These are phyloP conservation scores for Fulvia fulva DNA, from an alignment of 2,329 filamentous ascomycete genomes.

Conservation along the genomic window DNA sequence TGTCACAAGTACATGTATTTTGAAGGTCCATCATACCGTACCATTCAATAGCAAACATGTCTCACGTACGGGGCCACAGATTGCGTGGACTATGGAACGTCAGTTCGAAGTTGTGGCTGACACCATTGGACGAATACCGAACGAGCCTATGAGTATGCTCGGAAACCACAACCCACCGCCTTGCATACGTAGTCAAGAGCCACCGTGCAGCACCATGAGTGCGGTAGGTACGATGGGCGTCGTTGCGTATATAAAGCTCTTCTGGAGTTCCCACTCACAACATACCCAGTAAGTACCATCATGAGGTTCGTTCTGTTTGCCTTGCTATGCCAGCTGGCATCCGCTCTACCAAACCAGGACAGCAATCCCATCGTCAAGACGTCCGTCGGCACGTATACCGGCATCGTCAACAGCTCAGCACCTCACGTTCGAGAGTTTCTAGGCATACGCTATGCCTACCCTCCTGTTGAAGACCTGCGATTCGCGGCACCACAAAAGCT, in stretches of 20 bases:
- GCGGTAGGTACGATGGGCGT: background rate
- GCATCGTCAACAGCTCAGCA: conserved; percentile 7
- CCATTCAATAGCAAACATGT: too few relatives aligned
- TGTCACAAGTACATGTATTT: too few relatives aligned
- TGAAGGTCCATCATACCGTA: too few relatives aligned
- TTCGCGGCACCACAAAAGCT: conserved; percentile 29
- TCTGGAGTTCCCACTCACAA: background rate
- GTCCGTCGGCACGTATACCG: background rate
- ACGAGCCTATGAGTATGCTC: background rate
- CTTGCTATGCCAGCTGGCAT: background rate
- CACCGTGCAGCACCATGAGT: background rate
- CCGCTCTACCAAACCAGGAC: background rate
- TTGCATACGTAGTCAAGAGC: background rate
- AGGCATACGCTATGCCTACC: conserved; percentile 35
- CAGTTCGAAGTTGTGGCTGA: background rate
- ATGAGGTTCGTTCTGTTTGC: background rate
- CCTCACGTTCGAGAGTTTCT: conserved; percentile 30
- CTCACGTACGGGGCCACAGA: too few relatives aligned
- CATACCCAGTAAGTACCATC: background rate
- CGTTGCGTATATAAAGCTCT: background rate
- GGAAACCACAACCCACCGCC: background rate
- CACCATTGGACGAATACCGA: background rate
- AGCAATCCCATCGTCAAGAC: background rate
- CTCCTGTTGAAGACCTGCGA: conserved; percentile 34
- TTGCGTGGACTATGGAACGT: too few relatives aligned